Evolutionary conservation across 2,329 filamentous ascomycete species (phyloP).

Genomic region (Aurifilum marmelostoma): DNA sequence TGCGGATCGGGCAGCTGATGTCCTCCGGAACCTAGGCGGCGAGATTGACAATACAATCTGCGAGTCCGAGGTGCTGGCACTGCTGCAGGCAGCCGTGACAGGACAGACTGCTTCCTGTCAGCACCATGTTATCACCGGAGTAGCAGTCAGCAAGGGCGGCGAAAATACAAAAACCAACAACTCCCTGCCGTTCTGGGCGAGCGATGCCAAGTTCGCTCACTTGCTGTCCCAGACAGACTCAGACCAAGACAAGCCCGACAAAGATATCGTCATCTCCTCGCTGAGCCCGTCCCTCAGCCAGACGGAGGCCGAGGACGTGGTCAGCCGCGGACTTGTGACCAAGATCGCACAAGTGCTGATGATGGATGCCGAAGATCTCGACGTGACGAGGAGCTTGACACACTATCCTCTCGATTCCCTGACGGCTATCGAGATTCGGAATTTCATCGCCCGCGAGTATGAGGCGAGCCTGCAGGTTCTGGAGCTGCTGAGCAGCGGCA

Average conservation of each 20-base stretch:
- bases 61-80: slow-evolving; percentile 57
- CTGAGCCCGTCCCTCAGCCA: slow-evolving; percentile 47
- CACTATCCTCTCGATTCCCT: slow-evolving; percentile 53
- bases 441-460: slow-evolving; percentile 55
- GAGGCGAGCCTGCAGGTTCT: slow-evolving; percentile 57
- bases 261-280: slow-evolving; percentile 34
- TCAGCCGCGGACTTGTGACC: slow-evolving; percentile 50
- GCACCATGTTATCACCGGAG: slow-evolving; percentile 57
- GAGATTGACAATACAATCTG: slow-evolving; percentile 49
- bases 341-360: slow-evolving; percentile 55
- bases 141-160: slow-evolving; percentile 46
- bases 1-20: slow-evolving; percentile 49
- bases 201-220: slow-evolving; percentile 57
- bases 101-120: slow-evolving; percentile 48
- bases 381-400: slow-evolving; percentile 46
- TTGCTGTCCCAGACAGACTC: slow-evolving; percentile 44
- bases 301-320: slow-evolving; percentile 51
- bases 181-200: slow-evolving; percentile 52
- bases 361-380: slow-evolving; percentile 51
- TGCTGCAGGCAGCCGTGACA: slow-evolving; percentile 55
- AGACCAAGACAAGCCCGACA: slow-evolving; percentile 32
- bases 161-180: slow-evolving; percentile 30
- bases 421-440: slow-evolving; percentile 54
- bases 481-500: slow-evolving; percentile 56
- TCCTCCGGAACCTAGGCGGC: slow-evolving; percentile 47